phyloP scores from a whole-genome alignment of 1,139 yeast genomes.

The Entelexis paramagnoliae region DNA sequence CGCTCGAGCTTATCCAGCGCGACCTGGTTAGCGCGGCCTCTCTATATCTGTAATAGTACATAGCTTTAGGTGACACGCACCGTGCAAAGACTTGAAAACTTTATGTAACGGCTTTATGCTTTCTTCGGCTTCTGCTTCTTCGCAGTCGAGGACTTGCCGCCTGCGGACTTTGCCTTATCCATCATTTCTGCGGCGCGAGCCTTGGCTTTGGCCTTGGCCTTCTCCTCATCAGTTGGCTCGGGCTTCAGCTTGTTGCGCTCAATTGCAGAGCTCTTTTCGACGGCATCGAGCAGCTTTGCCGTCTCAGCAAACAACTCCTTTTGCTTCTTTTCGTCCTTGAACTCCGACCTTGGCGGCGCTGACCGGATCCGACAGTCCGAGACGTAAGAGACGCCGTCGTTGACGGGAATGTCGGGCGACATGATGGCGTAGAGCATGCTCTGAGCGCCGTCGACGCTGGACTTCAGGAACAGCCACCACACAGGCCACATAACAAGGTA shows the following conservation, averaged over 20 bases:
- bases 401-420: slow-evolving; percentile 56
- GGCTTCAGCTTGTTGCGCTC: slow-evolving; percentile 23
- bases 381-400: slow-evolving; percentile 56
- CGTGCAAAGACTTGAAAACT: no score
- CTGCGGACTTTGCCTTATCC: slow-evolving; percentile 3
- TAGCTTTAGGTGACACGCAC: no score
- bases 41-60: slow-evolving; percentile 45
- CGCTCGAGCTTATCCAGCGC: slow-evolving; percentile 77
- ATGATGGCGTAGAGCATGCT: slow-evolving; percentile 57
- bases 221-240: slow-evolving; percentile 26
- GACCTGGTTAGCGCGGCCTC: slow-evolving; percentile 97
- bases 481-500: slow-evolving; percentile 69
- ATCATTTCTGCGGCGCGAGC: slow-evolving; percentile 8
- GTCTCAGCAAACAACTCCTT: slow-evolving; percentile 53
- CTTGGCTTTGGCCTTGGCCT: slow-evolving; percentile 10
- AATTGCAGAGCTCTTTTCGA: slow-evolving; percentile 64
- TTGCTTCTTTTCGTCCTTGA: slow-evolving; percentile 52
- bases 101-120: background rate
- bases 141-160: background rate
- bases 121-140: background rate
- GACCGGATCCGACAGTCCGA: slow-evolving; percentile 57
- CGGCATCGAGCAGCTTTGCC: slow-evolving; percentile 41
- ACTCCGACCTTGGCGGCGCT: slow-evolving; percentile 52
- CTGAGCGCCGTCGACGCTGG: slow-evolving; percentile 70
- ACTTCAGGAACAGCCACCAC: slow-evolving; percentile 70